A percentile compares a stretch with the other conserved stretches of the same genome.
Evolutionary conservation across 2,329 filamentous ascomycete genomes (phyloP).

Genomic region (Fusarium sp.): DNA sequence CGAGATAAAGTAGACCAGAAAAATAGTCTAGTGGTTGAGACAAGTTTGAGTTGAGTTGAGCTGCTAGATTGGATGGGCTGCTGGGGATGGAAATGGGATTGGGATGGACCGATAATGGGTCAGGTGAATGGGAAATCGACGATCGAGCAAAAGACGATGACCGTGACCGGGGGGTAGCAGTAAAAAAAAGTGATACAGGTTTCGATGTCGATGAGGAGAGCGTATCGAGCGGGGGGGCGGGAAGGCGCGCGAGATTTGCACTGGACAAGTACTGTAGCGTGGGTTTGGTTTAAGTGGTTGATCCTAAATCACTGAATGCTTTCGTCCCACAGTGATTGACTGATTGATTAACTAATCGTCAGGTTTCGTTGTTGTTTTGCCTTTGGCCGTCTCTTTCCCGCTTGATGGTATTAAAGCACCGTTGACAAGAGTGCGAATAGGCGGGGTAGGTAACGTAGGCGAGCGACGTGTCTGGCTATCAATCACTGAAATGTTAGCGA

Average conservation of each 20-base stretch:
- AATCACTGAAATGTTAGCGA: constrained; percentile 30
- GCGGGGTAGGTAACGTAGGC: constrained; percentile 33
- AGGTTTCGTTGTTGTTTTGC: constrained; percentile 10
- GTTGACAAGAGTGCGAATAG: constrained; percentile 15
- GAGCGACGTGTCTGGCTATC: constrained; percentile 33
- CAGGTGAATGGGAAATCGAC: constrained; percentile 44
- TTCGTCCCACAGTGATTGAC: constrained; percentile 1
- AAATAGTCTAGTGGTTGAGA: constrained; percentile 16
- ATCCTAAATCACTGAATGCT: constrained; percentile 6
- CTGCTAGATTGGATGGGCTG: constrained; percentile 33
- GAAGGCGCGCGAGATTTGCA: constrained; percentile 17
- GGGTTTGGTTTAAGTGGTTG: neutral
- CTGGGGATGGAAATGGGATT: constrained; percentile 40
- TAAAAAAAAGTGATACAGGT: constrained; percentile 38
- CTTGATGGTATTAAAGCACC: constrained; percentile 18
- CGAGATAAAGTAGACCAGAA: constrained; percentile 34
- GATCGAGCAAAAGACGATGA: constrained; percentile 40
- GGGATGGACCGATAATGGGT: constrained; percentile 45
- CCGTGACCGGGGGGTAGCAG: constrained; percentile 31
- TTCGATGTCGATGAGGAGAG: constrained; percentile 33
- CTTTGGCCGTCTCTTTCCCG: constrained; percentile 26
- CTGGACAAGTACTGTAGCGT: constrained; percentile 15
- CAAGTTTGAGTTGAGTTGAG: neutral
- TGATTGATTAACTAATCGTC: neutral
- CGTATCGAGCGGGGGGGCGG: constrained; percentile 28